phyloP scores from a whole-genome alignment of 768 basidiomycete genomes.

The Mrakia blollopis region DNA sequence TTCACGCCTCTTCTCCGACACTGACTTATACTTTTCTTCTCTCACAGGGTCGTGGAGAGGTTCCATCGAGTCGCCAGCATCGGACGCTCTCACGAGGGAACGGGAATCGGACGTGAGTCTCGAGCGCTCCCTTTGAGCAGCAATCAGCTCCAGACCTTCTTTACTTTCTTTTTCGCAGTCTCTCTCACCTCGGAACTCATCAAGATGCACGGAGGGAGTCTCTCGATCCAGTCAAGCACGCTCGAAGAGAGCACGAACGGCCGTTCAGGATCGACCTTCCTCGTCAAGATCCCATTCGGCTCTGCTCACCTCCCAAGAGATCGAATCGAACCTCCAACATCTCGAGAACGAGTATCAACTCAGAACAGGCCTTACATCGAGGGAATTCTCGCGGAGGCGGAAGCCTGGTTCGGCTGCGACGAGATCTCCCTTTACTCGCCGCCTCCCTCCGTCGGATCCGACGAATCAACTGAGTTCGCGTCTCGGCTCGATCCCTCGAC shows the following conservation, averaged over 20 bases:
- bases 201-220: slow-evolving; percentile 45
- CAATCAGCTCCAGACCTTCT: background rate
- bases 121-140: background rate
- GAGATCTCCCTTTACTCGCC: too few species aligned
- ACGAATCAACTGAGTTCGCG: slow-evolving; percentile 35
- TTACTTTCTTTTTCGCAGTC: slow-evolving; percentile 36
- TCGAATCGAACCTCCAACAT: background rate
- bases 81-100: slow-evolving; percentile 44
- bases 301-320: slow-evolving; percentile 43
- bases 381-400: slow-evolving; percentile 47
- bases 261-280: slow-evolving; percentile 44
- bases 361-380: slow-evolving; percentile 38
- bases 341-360: too few species aligned
- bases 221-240: slow-evolving; percentile 41
- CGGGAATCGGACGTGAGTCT: slow-evolving; percentile 18
- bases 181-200: slow-evolving; percentile 45
- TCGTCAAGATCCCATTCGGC: slow-evolving; percentile 44
- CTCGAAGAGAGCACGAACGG: slow-evolving; percentile 41
- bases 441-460: slow-evolving; percentile 31
- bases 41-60: slow-evolving; percentile 42
- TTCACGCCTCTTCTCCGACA: background rate
- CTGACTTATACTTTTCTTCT: background rate
- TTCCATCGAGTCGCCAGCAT: slow-evolving; percentile 47
- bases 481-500: slow-evolving; percentile 42
- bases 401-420: slow-evolving; percentile 37